A percentile compares a stretch with the other conserved stretches of the same genome.
Evolutionary conservation across 2,329 filamentous ascomycete genomes (phyloP).

Genomic region (Hymenotorrendiella dingleyae): DNA sequence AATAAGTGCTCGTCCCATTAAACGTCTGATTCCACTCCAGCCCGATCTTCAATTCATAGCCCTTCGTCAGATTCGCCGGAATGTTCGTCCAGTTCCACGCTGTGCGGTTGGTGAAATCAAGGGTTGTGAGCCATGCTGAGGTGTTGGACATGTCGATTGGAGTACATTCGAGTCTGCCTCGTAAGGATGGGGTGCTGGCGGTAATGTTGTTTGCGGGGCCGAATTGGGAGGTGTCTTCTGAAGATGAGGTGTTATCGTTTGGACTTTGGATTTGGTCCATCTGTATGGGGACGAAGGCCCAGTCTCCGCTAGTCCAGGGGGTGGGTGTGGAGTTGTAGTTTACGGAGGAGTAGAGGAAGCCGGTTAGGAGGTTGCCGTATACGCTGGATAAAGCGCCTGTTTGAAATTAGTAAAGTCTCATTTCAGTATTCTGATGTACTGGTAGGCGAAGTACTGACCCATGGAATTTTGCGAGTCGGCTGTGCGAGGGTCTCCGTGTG

Average conservation of each 20-base stretch:
- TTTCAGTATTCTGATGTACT: too few relatives aligned
- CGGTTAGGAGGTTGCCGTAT: constrained; percentile 8
- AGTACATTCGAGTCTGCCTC: constrained; percentile 12
- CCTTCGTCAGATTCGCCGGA: constrained; percentile 8
- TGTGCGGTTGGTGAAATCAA: constrained; percentile 12
- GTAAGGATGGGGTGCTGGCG: constrained; percentile 6
- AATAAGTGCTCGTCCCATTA: constrained; percentile 1
- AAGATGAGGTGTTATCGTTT: neutral
- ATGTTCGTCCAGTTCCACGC: constrained; percentile 9
- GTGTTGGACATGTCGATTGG: constrained; percentile 14
- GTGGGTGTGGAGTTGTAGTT: constrained; percentile 6
- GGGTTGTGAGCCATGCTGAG: constrained; percentile 10
- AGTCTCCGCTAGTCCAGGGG: constrained; percentile 12
- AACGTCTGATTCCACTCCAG: constrained; percentile 4
- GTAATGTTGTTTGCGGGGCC: constrained; percentile 5
- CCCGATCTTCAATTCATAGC: constrained; percentile 12
- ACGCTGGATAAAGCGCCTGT: constrained; percentile 8
- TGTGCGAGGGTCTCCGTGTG: neutral
- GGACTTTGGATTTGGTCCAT: neutral
- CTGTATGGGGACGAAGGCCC: constrained; percentile 11
- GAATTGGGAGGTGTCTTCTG: neutral
- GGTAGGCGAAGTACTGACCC: constrained; percentile 1
- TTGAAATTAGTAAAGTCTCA: neutral
- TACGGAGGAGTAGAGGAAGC: constrained; percentile 8
- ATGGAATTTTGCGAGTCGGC: constrained; percentile 5